Base-by-base conservation (phyloP, 169 alveolate species). In the Condylostoma magnum region DNA sequence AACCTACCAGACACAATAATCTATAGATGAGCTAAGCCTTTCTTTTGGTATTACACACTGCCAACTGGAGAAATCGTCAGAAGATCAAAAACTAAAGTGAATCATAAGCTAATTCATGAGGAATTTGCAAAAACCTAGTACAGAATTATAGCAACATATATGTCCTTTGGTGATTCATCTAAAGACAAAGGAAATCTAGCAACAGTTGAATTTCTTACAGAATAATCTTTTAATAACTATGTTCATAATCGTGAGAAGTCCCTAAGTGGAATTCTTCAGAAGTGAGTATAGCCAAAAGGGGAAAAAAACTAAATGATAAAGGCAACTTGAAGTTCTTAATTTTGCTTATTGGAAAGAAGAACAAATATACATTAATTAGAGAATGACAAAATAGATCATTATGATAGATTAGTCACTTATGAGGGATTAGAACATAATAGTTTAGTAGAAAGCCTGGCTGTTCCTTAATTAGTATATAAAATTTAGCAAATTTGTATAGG, bases 351-450 rank as follows among this genome's bases (percentile, higher is more conserved):
- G 12, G 79, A 76, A 51, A 76, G 82, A 51, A 76, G 83, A 46
- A 69, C 87, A 67, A 84, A 84, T 51, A 53, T 60, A 25, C 69
- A 76, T 60, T 47, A 77, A 56, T 37, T 84, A 34, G 70, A 67
- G 22, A 76, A 68, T 50, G 46, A 50, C n/a, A 79, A 76, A 55
- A 79, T 87, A n/a, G 82, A 76, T 46, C 54, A 82, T 10, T 83
- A 88, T 58, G 92, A 88, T 65, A 63, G 85, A 47, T 69, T 83
- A 31, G 87, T 81, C 3, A 89, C 92, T 3, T 87, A 80, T 71
- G 94, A 88, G 55, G 94, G 94, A 0, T 86, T 88, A 25, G 91
- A 84, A 60, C 89, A 84, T 71, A 66, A 77, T 58, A 76, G 86
- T 12, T 71, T 67, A 18, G 20, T 67, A 47, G 92, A 89, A 6